Conservation (phyloP, 1,139 yeast species). For the Spathaspora sp. region DNA sequence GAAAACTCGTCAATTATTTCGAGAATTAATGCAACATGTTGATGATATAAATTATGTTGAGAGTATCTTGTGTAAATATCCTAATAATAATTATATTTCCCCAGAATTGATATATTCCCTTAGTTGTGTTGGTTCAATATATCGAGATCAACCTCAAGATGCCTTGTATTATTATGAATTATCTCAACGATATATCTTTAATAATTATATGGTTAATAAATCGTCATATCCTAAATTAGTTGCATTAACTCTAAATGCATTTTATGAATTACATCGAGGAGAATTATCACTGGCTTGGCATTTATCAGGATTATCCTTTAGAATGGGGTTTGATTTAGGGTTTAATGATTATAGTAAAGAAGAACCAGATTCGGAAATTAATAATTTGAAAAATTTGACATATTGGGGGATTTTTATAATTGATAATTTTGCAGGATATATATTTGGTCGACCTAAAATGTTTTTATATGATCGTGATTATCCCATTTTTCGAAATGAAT, state of each 20-base stretch:
- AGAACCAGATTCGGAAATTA: constrained; percentile 4
- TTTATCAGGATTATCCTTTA: constrained; percentile 10
- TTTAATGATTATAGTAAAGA: constrained; percentile 9
- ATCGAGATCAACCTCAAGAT: constrained; percentile 6
- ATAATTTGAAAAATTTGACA: constrained; percentile 6
- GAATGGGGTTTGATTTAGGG: constrained; percentile 14
- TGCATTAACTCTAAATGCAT: constrained; percentile 7
- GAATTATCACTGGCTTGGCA: constrained; percentile 13
- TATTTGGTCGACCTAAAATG: constrained; percentile 12
- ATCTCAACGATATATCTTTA: constrained; percentile 6
- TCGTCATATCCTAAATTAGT: constrained; percentile 11
- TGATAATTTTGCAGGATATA: constrained; percentile 10
- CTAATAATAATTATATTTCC: constrained; percentile 10
- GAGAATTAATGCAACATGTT: constrained; percentile 6
- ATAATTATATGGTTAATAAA: constrained; percentile 4
- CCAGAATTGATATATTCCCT: constrained; percentile 10
- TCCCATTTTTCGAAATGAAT: constrained; percentile 3
- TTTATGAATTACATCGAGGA: constrained; percentile 10
- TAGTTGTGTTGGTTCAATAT: constrained; percentile 9
- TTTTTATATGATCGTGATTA: constrained; percentile 5
- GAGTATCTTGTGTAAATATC: constrained; percentile 5
- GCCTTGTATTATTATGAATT: constrained; percentile 7
- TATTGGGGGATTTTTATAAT: constrained; percentile 12
- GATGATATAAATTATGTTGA: not conserved
- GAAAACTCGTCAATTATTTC: constrained; percentile 3